Conservation (phyloP, 306 rosid species). For the Sicyos baderoa region DNA sequence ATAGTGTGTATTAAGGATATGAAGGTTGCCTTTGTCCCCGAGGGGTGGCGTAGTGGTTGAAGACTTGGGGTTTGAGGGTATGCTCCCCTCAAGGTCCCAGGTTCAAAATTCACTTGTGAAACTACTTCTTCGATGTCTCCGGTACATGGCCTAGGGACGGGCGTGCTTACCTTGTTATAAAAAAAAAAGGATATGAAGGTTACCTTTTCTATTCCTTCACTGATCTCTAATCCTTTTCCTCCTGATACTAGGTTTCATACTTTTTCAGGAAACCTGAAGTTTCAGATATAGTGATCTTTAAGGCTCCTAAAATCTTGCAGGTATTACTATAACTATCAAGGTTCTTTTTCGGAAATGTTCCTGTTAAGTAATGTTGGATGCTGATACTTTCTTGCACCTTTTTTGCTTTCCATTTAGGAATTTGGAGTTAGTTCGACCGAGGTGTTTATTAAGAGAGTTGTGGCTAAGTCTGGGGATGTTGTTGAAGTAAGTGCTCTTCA, state of each 20-base stretch:
- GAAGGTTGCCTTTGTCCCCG: too few species aligned
- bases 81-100: too few species aligned
- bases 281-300: constrained; percentile 87
- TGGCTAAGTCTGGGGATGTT: neutral
- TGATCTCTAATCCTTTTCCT: constrained; percentile 17
- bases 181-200: too few species aligned
- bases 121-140: too few species aligned
- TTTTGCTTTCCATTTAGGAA: constrained; percentile 33
- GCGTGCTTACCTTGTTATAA: too few species aligned
- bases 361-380: neutral
- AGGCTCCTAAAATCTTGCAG: constrained; percentile 68
- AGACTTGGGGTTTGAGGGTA: too few species aligned
- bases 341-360: neutral
- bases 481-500: constrained; percentile 51
- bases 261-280: constrained; percentile 78
- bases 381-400: constrained; percentile 11
- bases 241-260: constrained; percentile 59
- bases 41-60: too few species aligned
- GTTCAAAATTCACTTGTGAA: too few species aligned
- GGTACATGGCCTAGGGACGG: too few species aligned
- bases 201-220: neutral
- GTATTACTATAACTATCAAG: constrained; percentile 27
- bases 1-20: too few species aligned
- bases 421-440: constrained; percentile 28
- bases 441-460: too few species aligned